Conservation (phyloP, 1,284 basidiomycete genomes). For the Chalciporus piperatoides region DNA sequence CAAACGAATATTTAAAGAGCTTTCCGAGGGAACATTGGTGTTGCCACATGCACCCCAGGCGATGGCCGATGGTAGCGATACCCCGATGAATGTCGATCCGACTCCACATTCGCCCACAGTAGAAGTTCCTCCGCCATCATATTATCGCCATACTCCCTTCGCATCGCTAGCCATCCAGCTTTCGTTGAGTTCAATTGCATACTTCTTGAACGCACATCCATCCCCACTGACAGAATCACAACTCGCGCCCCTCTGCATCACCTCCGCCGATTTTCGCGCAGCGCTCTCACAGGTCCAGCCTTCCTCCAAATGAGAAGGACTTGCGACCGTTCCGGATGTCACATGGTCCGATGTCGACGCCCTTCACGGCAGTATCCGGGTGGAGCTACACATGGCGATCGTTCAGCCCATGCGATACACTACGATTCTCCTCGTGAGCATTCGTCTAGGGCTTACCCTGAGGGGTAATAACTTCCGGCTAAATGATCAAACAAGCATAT, state of each 20-base stretch:
- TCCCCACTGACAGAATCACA: slow-evolving; percentile 73
- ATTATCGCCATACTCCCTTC: slow-evolving; percentile 40
- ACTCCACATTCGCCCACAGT: slow-evolving; percentile 21
- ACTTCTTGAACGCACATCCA: slow-evolving; percentile 86
- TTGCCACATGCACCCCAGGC: slow-evolving; percentile 41
- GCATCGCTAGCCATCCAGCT: slow-evolving; percentile 40
- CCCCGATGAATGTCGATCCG: slow-evolving; percentile 51
- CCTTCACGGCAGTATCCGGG: slow-evolving; percentile 74
- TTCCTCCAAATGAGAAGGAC: slow-evolving; percentile 95
- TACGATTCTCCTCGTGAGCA: too few relatives aligned
- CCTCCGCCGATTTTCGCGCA: slow-evolving; percentile 70
- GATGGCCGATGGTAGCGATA: slow-evolving; percentile 31
- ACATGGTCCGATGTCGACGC: slow-evolving; percentile 97
- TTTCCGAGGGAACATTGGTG: slow-evolving; percentile 63
- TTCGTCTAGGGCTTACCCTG: too few relatives aligned
- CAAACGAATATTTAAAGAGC: slow-evolving; percentile 89
- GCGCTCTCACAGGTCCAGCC: slow-evolving; percentile 90
- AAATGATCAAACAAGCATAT: too few relatives aligned
- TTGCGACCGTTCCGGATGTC: slow-evolving; percentile 94
- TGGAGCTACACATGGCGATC: slow-evolving; percentile 96
- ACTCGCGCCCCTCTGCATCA: slow-evolving; percentile 79
- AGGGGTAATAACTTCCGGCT: too few relatives aligned
- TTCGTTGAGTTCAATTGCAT: slow-evolving; percentile 73
- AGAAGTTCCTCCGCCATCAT: slow-evolving; percentile 11
- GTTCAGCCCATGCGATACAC: slow-evolving; percentile 93